These are phyloP conservation scores for Pythium aristosporum DNA, from an alignment of 352 stramenopile genomes.

Conservation along the genomic window DNA sequence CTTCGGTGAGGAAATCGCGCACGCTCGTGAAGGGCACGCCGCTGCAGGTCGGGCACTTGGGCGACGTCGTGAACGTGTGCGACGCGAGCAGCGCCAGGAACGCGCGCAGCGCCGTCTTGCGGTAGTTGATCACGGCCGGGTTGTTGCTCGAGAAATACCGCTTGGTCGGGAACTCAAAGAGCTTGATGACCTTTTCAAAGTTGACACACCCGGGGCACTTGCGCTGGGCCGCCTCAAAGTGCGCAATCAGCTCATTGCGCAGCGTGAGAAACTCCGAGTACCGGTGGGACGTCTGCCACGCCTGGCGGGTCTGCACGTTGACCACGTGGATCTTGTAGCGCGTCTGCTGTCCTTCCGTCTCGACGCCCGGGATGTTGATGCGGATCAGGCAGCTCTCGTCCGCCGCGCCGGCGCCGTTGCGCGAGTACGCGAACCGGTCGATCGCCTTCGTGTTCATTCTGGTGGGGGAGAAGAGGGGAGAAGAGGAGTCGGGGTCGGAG, in stretches of 20 bases:
- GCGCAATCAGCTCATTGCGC: slow-evolving; percentile 64
- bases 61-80: slow-evolving; percentile 77
- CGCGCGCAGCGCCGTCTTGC: slow-evolving; percentile 67
- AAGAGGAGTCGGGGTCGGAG: not conserved
- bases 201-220: slow-evolving; percentile 83
- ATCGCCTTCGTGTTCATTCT: slow-evolving; percentile 23
- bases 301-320: slow-evolving; percentile 64
- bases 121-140: slow-evolving; percentile 75
- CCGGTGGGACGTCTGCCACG: slow-evolving; percentile 67
- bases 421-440: slow-evolving; percentile 81
- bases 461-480: not conserved
- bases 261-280: slow-evolving; percentile 85
- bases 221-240: slow-evolving; percentile 51
- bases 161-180: slow-evolving; percentile 86
- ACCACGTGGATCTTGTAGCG: slow-evolving; percentile 71
- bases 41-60: slow-evolving; percentile 81
- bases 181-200: slow-evolving; percentile 77
- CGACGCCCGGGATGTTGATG: slow-evolving; percentile 54
- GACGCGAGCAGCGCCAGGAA: slow-evolving; percentile 76
- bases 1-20: slow-evolving; percentile 71
- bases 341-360: slow-evolving; percentile 45
- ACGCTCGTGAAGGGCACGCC: slow-evolving; percentile 71
- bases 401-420: slow-evolving; percentile 65
- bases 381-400: slow-evolving; percentile 75
- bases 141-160: slow-evolving; percentile 81